Evolutionary conservation across 2,329 filamentous ascomycete genomes (phyloP).

Genomic region (Ilyonectria mors-panacis): DNA sequence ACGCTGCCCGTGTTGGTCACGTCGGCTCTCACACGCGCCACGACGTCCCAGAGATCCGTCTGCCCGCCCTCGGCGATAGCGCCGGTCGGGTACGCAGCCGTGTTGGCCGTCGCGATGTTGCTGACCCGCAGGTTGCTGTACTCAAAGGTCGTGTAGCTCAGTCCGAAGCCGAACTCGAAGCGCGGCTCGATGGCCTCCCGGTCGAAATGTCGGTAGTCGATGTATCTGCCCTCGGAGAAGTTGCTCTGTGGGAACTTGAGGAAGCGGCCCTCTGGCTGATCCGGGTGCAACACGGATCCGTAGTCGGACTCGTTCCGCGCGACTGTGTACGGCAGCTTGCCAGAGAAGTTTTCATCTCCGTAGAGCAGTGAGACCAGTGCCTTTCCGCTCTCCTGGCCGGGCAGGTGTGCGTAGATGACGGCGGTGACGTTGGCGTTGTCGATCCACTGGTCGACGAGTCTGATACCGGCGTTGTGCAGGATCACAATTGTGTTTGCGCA

Average conservation of each 20-base stretch:
- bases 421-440: constrained; percentile 70
- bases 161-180: constrained; percentile 11
- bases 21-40: constrained; percentile 7
- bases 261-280: not conserved
- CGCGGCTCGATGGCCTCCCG: not conserved
- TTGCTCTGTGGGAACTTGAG: constrained; percentile 46
- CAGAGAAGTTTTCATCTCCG: constrained; percentile 67
- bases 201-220: constrained; percentile 12
- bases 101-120: not conserved
- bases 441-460: not conserved
- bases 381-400: constrained; percentile 72
- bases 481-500: not conserved
- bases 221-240: constrained; percentile 3
- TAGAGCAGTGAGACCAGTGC: constrained; percentile 71
- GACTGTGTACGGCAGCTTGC: constrained; percentile 75
- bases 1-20: constrained; percentile 16
- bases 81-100: constrained; percentile 1
- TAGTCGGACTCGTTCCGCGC: constrained; percentile 69
- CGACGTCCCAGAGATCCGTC: constrained; percentile 15
- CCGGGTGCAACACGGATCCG: constrained; percentile 11
- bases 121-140: constrained; percentile 45
- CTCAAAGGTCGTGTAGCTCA: constrained; percentile 60
- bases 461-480: not conserved
- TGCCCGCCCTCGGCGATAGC: constrained; percentile 5
- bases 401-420: constrained; percentile 73